Percentiles rank a stretch among this genome's conserved stretches.
Evolutionary conservation across 1,284 basidiomycete genomes (phyloP).

Genomic region (Exobasidium cylindrosporum): DNA sequence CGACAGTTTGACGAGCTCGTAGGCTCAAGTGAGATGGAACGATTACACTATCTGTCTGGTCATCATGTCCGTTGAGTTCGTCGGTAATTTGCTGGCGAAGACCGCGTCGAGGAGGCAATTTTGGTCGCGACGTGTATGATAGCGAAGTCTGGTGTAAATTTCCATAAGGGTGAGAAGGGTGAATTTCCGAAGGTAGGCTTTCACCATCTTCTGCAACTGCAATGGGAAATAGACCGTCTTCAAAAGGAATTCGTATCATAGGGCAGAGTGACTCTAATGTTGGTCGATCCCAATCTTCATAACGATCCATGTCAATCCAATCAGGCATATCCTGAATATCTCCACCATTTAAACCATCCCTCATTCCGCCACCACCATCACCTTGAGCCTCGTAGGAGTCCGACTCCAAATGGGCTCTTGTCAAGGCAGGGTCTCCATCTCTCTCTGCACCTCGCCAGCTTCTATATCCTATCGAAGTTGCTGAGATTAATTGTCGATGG

Average conservation of each 20-base stretch:
- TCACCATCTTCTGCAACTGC: slow-evolving; percentile 11
- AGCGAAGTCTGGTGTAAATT: not conserved
- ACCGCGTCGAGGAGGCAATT: not conserved
- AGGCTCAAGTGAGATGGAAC: not conserved
- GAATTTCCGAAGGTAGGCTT: slow-evolving; percentile 10
- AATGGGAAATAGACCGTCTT: slow-evolving; percentile 8
- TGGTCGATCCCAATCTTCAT: slow-evolving; percentile 8
- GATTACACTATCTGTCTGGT: not conserved
- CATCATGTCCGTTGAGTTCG: not conserved
- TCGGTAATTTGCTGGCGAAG: not conserved
- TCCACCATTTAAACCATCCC: not conserved
- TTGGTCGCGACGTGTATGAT: not conserved
- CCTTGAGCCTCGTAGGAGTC: slow-evolving; percentile 5
- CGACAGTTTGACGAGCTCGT: not conserved
- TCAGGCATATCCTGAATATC: not conserved
- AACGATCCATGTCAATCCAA: not conserved
- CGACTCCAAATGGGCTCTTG: not conserved
- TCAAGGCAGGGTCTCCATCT: not conserved
- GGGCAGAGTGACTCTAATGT: slow-evolving; percentile 7
- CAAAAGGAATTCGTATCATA: not conserved
- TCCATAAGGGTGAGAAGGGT: slow-evolving; percentile 12
- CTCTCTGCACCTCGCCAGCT: not conserved
- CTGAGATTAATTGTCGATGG: not conserved
- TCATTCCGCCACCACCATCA: not conserved
- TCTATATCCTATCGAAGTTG: not conserved